Base-by-base conservation (phyloP, 257 asterid genomes). In the Coffea canephora region DNA sequence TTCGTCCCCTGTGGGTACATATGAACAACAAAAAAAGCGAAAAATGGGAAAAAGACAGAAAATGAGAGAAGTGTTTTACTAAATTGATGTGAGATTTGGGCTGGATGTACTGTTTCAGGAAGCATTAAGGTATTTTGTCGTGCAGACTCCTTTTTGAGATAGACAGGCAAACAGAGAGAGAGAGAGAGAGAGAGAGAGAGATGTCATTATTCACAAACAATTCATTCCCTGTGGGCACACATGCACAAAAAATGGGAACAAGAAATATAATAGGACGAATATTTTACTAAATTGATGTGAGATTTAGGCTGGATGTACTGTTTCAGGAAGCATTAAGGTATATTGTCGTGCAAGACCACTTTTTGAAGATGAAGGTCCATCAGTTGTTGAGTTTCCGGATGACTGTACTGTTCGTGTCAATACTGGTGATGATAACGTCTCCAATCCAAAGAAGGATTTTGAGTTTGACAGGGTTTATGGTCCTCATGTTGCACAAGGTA, bases 391-490 rank as follows among this genome's bases (percentile, higher is more conserved):
- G 88, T 96, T 92, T 83, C 99, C 99, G 52, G 98, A 96, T 85
- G 92, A 92, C 77, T 83, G 77, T 82, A 92, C 92, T 8, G 77
- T 96, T 69, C 93, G 97, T 65, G 83, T 94, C 85, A 86, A 91
- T 88, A 91, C 97, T 71, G 90, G 94, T 80, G 95, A 92, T 87
- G 95, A 92, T 83, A 86, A 76, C 61, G 84, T 89, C 74, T 86
- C 93, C 78, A 96, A 90, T 86, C 96, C 98, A 34, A 96, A 94
- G 88, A 96, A 94, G 88, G 99, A 94, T 86, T 96, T 92, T 84
- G 99, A 96, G 86, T 92, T 96, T 85, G 99, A 96, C 83, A 87
- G 94, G 86, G 99, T 96, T 85, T 94, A 92, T 89, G 99, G 98
- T 74, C 98, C 99, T 85, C 99, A 96, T 87, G 89, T 96, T 83